Conservation (phyloP, 2,329 filamentous ascomycete genomes). For the Penicillium sp. region DNA sequence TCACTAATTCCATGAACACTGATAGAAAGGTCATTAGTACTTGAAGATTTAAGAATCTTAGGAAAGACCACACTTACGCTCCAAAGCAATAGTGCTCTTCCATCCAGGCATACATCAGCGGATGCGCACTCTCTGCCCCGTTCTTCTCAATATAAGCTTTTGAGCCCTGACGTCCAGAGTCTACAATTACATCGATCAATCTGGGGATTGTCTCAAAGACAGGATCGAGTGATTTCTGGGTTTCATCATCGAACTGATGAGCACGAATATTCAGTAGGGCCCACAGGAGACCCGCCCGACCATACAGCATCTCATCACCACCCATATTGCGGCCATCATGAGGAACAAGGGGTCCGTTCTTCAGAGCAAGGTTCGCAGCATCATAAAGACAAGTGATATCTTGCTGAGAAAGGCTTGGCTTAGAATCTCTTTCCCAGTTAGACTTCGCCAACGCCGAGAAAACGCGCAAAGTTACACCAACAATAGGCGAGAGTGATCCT, state of each 20-base stretch:
- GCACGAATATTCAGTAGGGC: slow-evolving; percentile 35
- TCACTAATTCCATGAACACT: slow-evolving; percentile 34
- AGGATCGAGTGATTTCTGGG: slow-evolving; percentile 19
- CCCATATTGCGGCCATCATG: slow-evolving; percentile 32
- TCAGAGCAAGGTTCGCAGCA: slow-evolving; percentile 30
- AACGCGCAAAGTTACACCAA: slow-evolving; percentile 30
- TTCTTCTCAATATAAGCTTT: slow-evolving; percentile 31
- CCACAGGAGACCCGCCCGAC: slow-evolving; percentile 41
- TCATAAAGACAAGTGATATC: slow-evolving; percentile 32
- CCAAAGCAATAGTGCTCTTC: slow-evolving; percentile 38
- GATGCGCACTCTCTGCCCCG: slow-evolving; percentile 32
- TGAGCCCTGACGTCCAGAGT: slow-evolving; percentile 33
- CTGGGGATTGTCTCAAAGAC: slow-evolving; percentile 31
- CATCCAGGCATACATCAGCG: slow-evolving; percentile 44
- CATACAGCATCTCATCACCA: slow-evolving; percentile 41
- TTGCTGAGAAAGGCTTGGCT: slow-evolving; percentile 19
- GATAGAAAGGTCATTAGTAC: background rate
- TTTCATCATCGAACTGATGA: slow-evolving; percentile 23
- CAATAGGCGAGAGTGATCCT: slow-evolving; percentile 31
- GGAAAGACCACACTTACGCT: slow-evolving; percentile 30
- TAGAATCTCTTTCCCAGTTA: slow-evolving; percentile 5
- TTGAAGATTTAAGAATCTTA: background rate
- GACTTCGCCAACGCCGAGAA: slow-evolving; percentile 18
- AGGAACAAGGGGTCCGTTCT: slow-evolving; percentile 28
- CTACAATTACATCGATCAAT: slow-evolving; percentile 35